Evolutionary conservation across 164 flowering plant species (phyloP), one percentile per base, ranked within the genome.

Genomic region (Vitis amurensis): DNA sequence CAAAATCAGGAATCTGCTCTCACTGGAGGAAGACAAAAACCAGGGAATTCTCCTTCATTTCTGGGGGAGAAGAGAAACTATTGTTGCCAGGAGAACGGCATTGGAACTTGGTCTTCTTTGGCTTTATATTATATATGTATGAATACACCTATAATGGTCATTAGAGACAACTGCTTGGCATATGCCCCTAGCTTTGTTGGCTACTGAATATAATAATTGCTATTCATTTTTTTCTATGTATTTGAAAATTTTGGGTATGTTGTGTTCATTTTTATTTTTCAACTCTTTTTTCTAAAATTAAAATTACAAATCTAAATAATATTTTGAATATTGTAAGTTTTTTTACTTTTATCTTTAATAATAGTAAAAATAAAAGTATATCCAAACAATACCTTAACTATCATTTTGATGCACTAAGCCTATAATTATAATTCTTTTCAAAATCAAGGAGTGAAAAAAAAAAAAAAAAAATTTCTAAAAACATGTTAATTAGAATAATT

Each of bases 1-100:
- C 60, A 78, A 74, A 72, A 83, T 64, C 76, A 66, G 81, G 85
- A 71, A 59, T 80, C 37, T 79, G 84, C 66, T 69, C 1, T 48
- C 50, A 48, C 16, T 67, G 67, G 81, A 85, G 82, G 85, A 85
- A 74, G 88, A 83, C 87, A 87, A 87, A 79, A 78, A 66, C 63
- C 80, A 76, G 71, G 64, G 75, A 81, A 77, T 66, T 76, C 84
- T 85, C 82, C 82, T 71, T 71, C 78, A 53, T 79, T 79, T 80
- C 72, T 62, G 82, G 73, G 59, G 75, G 29, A 62, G 61, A 27
- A 66, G 53, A 52, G 51, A 61, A 37, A 37, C 37, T 37, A 15
- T 68, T 70, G 64, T 53, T 68, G 66, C 48, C 63, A 48, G 47
- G 53, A n/a, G 48, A 68, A 69, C 51, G 50, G 57, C 77, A 57